Base-by-base conservation (phyloP, 1,284 basidiomycete genomes). In the Ustilago bromivora region DNA sequence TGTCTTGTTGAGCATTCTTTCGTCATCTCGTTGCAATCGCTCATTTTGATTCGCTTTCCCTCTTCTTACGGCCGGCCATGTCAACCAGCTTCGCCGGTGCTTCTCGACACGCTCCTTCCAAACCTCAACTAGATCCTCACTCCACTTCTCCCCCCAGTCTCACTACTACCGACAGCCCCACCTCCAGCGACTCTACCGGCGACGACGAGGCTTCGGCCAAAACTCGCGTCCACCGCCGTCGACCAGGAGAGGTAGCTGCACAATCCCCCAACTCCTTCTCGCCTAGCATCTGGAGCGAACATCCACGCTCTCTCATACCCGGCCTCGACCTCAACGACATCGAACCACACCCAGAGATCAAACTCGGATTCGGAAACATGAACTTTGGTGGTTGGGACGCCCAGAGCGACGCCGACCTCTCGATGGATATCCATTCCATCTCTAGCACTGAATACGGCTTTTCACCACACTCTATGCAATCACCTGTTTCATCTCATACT, bases 351-450 rank as follows among this genome's bases (percentile, higher is more conserved):
- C 52, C 49, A 23, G 51, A 34, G 3, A n/a, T 31, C 55, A 73
- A 69, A 28, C 52, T 60, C 10, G 62, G 57, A 19, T 57, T 75
- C 17, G 65, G 66, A 35, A 56, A 9, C 13, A 78, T 78, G 72
- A 70, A 56, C 58, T 78, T 78, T 55, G 66, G 53, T 23, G 43
- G 38, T 43, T 78, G 76, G 72, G 71, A 78, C 59, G 38, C 35
- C 62, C 49, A 66, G 36, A 67, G 57, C 58, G 66, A 78, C 56
- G 62, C 55, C 12, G 76, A 78, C 38, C 62, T 75, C 3, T 75
- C 72, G 13, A 71, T 78, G 72, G 76, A 78, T 32, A 69, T 78
- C 72, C 72, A 78, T 41, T 75, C 72, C 13, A 68, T 68, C 34
- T 61, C 67, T 17, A 65, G 76, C 61, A 78, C 71, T 53, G 76